Evolutionary conservation across 2,329 filamentous ascomycete species (phyloP), one percentile per base, ranked within the genome.

Genomic region (Trichoderma brevicompactum): DNA sequence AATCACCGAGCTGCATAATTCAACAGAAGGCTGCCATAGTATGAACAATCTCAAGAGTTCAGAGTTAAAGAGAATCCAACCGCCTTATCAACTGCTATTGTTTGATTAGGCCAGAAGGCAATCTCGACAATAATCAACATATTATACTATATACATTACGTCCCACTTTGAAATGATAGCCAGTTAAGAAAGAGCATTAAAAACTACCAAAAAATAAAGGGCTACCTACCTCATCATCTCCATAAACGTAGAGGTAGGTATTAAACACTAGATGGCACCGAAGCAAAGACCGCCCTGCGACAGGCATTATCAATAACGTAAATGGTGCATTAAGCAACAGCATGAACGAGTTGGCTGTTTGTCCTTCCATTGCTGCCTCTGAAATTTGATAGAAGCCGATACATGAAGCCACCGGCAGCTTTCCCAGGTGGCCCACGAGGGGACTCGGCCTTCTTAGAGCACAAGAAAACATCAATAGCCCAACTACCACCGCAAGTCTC

Each of bases 401-500:
- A 36, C 59, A 64, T 41, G 44, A 55, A 50, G 17, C 65, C 52
- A 19, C n/a, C 40, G 2, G n/a, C 19, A n/a, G 40, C 15, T 6
- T 38, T 46, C 2, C 9, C 49, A 28, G 38, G n/a, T 5, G 8
- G 9, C 6, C 38, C 7, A 40, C 17, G 38, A 28, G 13, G 15
- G 32, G 41, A 23, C 13, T 52, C 34, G 4, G 34, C 36, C 23
- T 55, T 32, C 4, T 65, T 52, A 19, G 66, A 32, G 40, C 64
- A 65, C 19, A 55, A 53, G 23, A 68, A 71, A 7, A 74, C 68
- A 6, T 70, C 69, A 7, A 74, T 59, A 5, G 70, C 68, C 73
- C 73, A 74, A n/a, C 52, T 66, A 13, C 73, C 72, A 13, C 73
- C 73, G 13, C 62, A 64, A 12, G 68, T 64, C 13, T 52, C 65